phyloP scores from a whole-genome alignment of 108 stramenopile genomes.

The Nitzschia inconspicua region DNA sequence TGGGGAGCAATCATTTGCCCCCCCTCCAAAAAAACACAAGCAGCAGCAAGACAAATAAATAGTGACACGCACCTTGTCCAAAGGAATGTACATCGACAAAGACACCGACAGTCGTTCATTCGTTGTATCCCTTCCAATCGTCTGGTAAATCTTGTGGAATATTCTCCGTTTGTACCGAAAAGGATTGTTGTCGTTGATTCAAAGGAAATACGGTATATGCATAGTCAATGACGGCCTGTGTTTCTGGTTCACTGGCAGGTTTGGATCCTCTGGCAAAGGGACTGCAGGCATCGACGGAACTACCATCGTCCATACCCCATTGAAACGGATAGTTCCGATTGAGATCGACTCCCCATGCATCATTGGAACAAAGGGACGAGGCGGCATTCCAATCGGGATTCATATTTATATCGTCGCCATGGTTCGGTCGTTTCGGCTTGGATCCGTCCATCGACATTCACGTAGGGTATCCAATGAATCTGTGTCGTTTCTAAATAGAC shows the following conservation, averaged over 20 bases:
- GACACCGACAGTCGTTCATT: slow-evolving; percentile 17
- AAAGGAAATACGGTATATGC: slow-evolving; percentile 36
- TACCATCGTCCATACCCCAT: slow-evolving; percentile 43
- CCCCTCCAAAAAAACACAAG: slow-evolving; percentile 32
- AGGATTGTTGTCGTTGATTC: slow-evolving; percentile 20
- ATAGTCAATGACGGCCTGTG: slow-evolving; percentile 39
- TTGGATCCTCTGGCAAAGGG: slow-evolving; percentile 29
- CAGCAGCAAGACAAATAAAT: slow-evolving; percentile 37
- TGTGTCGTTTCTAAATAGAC: slow-evolving; percentile 36
- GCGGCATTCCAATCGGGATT: slow-evolving; percentile 14
- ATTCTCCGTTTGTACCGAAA: too few relatives aligned
- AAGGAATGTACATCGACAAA: slow-evolving; percentile 49
- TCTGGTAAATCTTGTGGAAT: not conserved
- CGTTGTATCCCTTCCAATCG: slow-evolving; percentile 13
- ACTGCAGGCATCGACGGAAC: slow-evolving; percentile 24
- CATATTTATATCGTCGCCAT: slow-evolving; percentile 42
- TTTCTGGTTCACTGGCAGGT: slow-evolving; percentile 45
- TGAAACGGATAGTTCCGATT: slow-evolving; percentile 55
- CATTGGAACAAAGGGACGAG: not conserved
- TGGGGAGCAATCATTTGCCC: too few relatives aligned
- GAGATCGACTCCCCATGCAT: slow-evolving; percentile 43
- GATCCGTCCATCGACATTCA: slow-evolving; percentile 59
- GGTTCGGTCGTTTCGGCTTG: slow-evolving; percentile 33
- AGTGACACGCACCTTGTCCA: slow-evolving; percentile 13
- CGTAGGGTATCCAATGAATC: slow-evolving; percentile 46